Base-by-base conservation (phyloP, 2,329 filamentous ascomycete species). In the Penicillium glabrum region DNA sequence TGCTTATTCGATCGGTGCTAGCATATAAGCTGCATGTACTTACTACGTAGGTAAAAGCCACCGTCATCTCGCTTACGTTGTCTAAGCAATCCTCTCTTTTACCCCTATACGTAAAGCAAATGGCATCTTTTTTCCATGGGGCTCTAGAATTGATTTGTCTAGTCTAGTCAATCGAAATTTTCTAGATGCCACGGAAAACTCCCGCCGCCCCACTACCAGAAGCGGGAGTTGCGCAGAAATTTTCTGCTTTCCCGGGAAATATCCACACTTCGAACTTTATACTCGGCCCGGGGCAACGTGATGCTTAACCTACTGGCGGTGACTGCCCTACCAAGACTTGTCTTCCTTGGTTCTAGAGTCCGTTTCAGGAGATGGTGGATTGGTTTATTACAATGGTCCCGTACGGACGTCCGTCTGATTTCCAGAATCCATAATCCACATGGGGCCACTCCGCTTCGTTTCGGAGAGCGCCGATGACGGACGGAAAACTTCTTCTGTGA, bases 261-360 rank as follows among this genome's bases (percentile, higher is more conserved):
- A 45, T 43, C 48, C 51, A 52, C 50, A 21, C n/a, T 39, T 5
- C n/a, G 24, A 53, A 54, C 21, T 52, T 58, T 60, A 57, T 57
- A 54, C 48, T 61, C 61, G 61, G 59, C 59, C 61, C 59, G 61
- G 54, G 33, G 53, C 50, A 63, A 58, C 57, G 52, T 60, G 60
- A 60, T 53, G 33, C 59, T 58, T 56, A 50, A 33, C 35, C 46
- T 49, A 49, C 33, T 50, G 33, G 47, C 33, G 47, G 47, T 50
- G 47, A 50, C 35, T 39, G 23, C n/a, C 35, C 27, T 46, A 41
- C 31, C 46, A 48, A 48, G 46, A 37, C 21, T 48, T 48, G n/a
- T 37, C 46, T 16, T 48, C 31, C 46, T 48, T 48, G 46, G 46
- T 48, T 39, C 35, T 39, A 19, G 46, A 31, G 31, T 50, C 47